phyloP scores from a whole-genome alignment of 495 filamentous ascomycete genomes.

The Tuber magnatum region DNA sequence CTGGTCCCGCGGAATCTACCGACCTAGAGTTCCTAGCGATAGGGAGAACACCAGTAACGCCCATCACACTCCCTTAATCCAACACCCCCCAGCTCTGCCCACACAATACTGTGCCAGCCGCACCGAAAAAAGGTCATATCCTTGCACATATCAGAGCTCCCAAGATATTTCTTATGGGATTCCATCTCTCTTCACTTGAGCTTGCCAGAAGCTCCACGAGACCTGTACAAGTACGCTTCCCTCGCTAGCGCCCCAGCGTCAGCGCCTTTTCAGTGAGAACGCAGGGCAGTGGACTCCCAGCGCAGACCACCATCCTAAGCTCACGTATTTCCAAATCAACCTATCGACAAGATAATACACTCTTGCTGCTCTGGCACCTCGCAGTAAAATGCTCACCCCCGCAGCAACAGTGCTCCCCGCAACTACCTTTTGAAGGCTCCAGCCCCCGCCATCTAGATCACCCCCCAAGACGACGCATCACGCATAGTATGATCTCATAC shows the following conservation, averaged over 20 bases:
- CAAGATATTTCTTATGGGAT: neutral
- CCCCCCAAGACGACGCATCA: too few relatives aligned
- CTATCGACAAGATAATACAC: too few relatives aligned
- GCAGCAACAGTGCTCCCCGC: too few relatives aligned
- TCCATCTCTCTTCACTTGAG: too few relatives aligned
- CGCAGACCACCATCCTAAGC: neutral
- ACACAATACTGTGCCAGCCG: neutral
- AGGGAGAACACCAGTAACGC: neutral
- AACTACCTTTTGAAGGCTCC: too few relatives aligned
- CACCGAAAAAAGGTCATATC: neutral
- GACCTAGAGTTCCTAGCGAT: neutral
- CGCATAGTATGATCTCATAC: too few relatives aligned
- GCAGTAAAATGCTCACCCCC: too few relatives aligned
- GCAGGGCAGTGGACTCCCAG: neutral
- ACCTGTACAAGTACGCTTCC: accelerated
- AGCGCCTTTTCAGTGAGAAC: neutral
- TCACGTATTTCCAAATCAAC: neutral
- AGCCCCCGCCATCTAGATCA: too few relatives aligned
- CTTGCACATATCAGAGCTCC: neutral
- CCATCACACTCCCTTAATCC: neutral
- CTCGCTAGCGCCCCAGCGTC: neutral
- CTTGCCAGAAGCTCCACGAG: neutral
- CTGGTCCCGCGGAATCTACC: neutral
- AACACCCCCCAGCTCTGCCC: too few relatives aligned
- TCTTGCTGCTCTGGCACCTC: too few relatives aligned